Base-by-base conservation (phyloP, 768 basidiomycete species). In the Paxillus ammoniavirescens region DNA sequence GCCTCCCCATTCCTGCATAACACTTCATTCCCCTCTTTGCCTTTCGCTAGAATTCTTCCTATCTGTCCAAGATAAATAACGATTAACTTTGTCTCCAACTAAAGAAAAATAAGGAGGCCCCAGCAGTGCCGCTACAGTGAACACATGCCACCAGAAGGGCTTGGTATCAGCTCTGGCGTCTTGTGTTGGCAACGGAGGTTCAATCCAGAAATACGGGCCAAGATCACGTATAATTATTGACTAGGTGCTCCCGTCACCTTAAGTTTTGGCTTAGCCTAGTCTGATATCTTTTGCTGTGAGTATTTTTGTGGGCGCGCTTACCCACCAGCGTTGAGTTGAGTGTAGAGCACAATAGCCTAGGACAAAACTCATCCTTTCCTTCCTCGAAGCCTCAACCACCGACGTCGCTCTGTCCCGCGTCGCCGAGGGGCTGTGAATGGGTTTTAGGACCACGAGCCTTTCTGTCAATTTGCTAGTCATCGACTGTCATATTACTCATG, bases 261-360 rank as follows among this genome's bases (percentile, higher is more conserved):
- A 15, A 44, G 13, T 36, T n/a, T n/a, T n/a, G n/a, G n/a, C 14
- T 21, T 8, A 17, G 40, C 28, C 17, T 28, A 15, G 42, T 28
- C 21, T 23, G 2, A 28, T 30, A n/a, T 53, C 30, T 35, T 14
- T 40, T 6, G 26, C 37, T 21, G 35, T 30, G 2, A 35, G 28
- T 26, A 23, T 38, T 35, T 44, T 49, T 33, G 56, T 52, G 42
- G 48, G 21, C n/a, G 26, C 46, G 30, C 41, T 42, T 47, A 37
- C 38, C 38, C 36, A 33, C 37, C 28, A n/a, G 30, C 15, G 31
- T 5, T 42, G 12, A 9, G 8, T 41, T 0, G 23, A 26, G 23
- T 2, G 13, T 18, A 5, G 7, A 40, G 21, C 38, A 21, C 13
- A 7, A 14, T 28, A 26, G 14, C 44, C 21, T 38, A 1, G 30